A percentile compares a stretch with the other conserved stretches of the same genome.
phyloP scores from a whole-genome alignment of 2,329 filamentous ascomycete species.

The Xylariaceae sp. region DNA sequence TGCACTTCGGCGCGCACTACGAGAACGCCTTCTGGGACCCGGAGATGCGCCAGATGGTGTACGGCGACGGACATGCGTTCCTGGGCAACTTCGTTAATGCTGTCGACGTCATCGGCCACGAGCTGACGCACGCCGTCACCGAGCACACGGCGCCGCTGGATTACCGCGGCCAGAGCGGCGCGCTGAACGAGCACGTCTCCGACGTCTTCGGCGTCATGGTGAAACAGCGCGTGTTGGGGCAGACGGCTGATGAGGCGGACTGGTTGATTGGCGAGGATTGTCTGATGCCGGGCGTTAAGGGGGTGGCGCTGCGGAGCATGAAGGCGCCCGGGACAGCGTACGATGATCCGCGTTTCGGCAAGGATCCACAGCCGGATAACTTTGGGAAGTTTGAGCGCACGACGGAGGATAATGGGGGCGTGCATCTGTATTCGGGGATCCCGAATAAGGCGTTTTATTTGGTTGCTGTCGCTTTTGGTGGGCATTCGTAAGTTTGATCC shows the following conservation, averaged over 20 bases:
- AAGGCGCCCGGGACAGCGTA: constrained; percentile 50
- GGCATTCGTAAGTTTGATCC: constrained; percentile 34
- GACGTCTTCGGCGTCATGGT: constrained; percentile 55
- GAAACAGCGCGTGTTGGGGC: constrained; percentile 47
- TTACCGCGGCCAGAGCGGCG: constrained; percentile 48
- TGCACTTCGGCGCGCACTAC: constrained; percentile 47
- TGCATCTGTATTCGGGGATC: constrained; percentile 53
- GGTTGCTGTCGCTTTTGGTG: constrained; percentile 42
- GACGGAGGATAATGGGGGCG: constrained; percentile 46
- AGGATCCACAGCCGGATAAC: constrained; percentile 48
- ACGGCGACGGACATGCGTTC: constrained; percentile 50
- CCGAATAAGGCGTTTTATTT: constrained; percentile 55
- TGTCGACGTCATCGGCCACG: constrained; percentile 53
- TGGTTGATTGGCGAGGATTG: constrained; percentile 53
- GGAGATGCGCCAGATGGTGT: constrained; percentile 47
- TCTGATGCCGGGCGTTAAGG: constrained; percentile 46
- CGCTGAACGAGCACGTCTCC: constrained; percentile 52
- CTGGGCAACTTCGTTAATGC: constrained; percentile 47
- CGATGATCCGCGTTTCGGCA: constrained; percentile 47
- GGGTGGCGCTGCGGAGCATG: constrained; percentile 49
- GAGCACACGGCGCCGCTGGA: constrained; percentile 46
- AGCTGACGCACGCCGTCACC: constrained; percentile 52
- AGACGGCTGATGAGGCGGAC: constrained; percentile 43
- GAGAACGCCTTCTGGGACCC: constrained; percentile 53
- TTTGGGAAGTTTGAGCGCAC: constrained; percentile 40